Percentiles rank a stretch among this genome's conserved stretches.
phyloP scores from a whole-genome alignment of 1,284 basidiomycete genomes.

The Puccinia brachypodii region DNA sequence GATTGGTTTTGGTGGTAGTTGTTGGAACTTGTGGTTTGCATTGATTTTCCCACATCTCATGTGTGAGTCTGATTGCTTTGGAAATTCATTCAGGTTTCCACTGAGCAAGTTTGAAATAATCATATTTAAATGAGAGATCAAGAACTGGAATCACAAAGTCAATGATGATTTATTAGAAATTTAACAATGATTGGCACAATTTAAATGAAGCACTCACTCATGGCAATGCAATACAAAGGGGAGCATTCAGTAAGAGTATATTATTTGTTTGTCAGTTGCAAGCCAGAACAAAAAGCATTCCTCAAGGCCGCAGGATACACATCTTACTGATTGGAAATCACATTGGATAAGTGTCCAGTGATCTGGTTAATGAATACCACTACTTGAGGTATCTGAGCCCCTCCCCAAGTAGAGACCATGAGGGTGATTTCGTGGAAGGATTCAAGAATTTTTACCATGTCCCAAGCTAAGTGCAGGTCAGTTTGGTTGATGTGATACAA shows the following conservation, averaged over 20 bases:
- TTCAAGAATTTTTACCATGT: not conserved
- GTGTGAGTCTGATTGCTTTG: not conserved
- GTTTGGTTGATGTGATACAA: not conserved
- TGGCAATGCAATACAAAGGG: not conserved
- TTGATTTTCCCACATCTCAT: not conserved
- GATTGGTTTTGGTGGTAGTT: not conserved
- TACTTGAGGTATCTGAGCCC: not conserved
- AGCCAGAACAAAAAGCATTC: not conserved
- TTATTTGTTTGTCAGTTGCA: not conserved
- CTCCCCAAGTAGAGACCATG: not conserved
- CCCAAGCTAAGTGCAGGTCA: not conserved
- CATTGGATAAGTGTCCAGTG: not conserved
- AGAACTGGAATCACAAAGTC: not conserved
- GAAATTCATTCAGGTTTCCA: not conserved
- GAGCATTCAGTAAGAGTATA: not conserved
- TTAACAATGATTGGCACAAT: too few relatives aligned
- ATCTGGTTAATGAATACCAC: constrained; percentile 5
- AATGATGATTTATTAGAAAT: not conserved
- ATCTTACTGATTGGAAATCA: not conserved
- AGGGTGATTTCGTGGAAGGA: not conserved
- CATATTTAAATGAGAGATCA: not conserved
- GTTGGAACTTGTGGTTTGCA: not conserved
- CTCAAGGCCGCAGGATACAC: not conserved
- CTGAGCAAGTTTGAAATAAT: constrained; percentile 6
- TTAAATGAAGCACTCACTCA: not conserved